Percentiles rank a stretch among this genome's conserved stretches.
These are phyloP conservation scores for Epichloe brachyelytri DNA, from an alignment of 2,329 filamentous ascomycete species.

Conservation along the genomic window DNA sequence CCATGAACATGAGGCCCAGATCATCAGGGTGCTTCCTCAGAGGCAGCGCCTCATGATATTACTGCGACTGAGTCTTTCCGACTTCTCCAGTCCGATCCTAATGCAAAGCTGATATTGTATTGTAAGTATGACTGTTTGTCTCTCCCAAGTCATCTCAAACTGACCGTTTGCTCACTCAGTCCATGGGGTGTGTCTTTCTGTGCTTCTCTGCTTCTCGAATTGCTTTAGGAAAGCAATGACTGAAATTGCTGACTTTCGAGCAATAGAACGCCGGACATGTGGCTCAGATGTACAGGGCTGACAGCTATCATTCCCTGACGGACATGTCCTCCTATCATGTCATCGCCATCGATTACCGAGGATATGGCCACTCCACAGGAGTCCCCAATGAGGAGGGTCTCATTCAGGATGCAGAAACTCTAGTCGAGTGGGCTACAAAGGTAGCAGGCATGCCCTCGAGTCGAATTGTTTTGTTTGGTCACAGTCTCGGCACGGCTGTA, in stretches of 20 bases:
- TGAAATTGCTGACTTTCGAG: conserved; percentile 17
- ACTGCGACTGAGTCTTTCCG: conserved; percentile 44
- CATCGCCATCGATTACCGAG: conserved; percentile 82
- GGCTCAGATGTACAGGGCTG: conserved; percentile 62
- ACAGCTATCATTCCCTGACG: conserved; percentile 65
- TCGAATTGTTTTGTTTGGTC: conserved; percentile 70
- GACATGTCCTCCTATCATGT: conserved; percentile 65
- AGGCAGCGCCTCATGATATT: conserved; percentile 34
- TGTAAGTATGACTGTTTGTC: conserved; percentile 30
- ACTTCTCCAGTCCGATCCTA: conserved; percentile 49
- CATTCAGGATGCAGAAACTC: conserved; percentile 62
- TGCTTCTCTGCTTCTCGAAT: background rate
- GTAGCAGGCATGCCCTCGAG: conserved; percentile 51
- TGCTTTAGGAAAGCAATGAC: background rate
- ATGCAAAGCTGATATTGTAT: conserved; percentile 50
- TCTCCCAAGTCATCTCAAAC: background rate
- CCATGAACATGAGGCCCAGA: conserved; percentile 50
- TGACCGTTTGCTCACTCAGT: conserved; percentile 26
- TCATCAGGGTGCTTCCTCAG: conserved; percentile 40
- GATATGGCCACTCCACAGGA: conserved; percentile 74
- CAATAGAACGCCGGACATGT: conserved; percentile 72
- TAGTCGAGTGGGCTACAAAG: conserved; percentile 60
- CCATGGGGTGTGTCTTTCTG: conserved; percentile 41
- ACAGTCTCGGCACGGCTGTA: conserved; percentile 81
- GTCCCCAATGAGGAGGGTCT: conserved; percentile 67